These are phyloP conservation scores for Turritis glabra DNA, from an alignment of 345 rosid species.

Conservation along the genomic window DNA sequence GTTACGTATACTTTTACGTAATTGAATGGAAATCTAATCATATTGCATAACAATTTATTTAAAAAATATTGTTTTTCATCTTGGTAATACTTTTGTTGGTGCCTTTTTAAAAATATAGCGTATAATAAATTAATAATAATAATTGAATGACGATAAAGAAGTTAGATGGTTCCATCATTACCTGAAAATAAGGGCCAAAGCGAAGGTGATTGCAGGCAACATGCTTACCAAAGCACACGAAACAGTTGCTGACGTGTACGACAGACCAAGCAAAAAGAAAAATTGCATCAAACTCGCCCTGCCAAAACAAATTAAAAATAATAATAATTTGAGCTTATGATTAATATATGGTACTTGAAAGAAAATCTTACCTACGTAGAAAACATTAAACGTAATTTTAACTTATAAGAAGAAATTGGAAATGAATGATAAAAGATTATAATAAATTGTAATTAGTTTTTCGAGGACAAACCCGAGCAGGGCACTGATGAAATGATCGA, in stretches of 20 bases:
- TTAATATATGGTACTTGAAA: constrained; percentile 1
- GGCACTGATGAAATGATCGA: constrained; percentile 51
- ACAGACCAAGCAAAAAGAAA: constrained; percentile 56
- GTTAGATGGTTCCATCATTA: constrained; percentile 31
- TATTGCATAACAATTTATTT: background rate
- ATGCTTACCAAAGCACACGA: constrained; percentile 57
- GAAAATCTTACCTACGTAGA: background rate
- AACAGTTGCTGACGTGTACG: constrained; percentile 60
- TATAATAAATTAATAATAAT: background rate
- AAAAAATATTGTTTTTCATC: background rate
- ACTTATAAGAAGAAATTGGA: background rate
- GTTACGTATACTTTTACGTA: constrained; percentile 29
- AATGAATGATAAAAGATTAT: background rate
- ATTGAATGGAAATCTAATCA: constrained; percentile 12
- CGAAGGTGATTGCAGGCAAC: constrained; percentile 62
- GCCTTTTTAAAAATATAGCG: background rate
- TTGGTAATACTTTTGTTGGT: background rate
- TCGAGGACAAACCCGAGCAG: constrained; percentile 43
- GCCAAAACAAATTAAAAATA: background rate
- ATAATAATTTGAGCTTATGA: background rate
- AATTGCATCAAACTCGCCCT: constrained; percentile 57
- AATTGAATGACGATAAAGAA: background rate
- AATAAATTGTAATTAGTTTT: background rate
- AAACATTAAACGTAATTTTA: too few relatives aligned
- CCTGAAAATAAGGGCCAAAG: constrained; percentile 57